Percentiles rank a stretch among this genome's conserved stretches.
Conservation (phyloP, 2,329 filamentous ascomycete species). For the Colletotrichum cereale region DNA sequence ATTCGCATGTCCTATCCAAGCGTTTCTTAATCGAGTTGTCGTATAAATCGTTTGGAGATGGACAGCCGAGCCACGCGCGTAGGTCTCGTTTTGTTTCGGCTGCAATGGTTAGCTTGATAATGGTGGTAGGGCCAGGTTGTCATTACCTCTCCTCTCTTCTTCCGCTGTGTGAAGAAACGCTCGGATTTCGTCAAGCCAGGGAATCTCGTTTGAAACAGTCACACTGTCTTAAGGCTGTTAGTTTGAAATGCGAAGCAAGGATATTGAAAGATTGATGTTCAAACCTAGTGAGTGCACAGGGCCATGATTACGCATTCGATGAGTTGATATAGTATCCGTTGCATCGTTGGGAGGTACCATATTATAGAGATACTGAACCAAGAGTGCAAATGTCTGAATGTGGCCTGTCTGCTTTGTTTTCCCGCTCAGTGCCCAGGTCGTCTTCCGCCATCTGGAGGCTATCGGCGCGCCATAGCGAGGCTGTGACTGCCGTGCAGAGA, state of each 20-base stretch:
- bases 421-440: slow-evolving; percentile 37
- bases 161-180: neutral
- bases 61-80: slow-evolving; percentile 37
- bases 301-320: neutral
- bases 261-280: neutral
- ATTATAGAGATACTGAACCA: slow-evolving; percentile 37
- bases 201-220: fast-evolving
- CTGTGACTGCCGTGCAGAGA: neutral
- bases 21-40: slow-evolving; percentile 41
- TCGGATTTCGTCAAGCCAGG: slow-evolving; percentile 2
- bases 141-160: slow-evolving; percentile 15
- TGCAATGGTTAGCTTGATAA: neutral
- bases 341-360: slow-evolving; percentile 17
- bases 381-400: slow-evolving; percentile 17
- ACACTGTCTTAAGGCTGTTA: neutral
- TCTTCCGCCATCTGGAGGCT: slow-evolving; percentile 29
- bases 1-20: slow-evolving; percentile 45
- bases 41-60: slow-evolving; percentile 38
- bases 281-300: neutral
- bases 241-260: fast-evolving
- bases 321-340: neutral
- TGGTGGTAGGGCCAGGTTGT: fast-evolving
- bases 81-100: slow-evolving; percentile 33
- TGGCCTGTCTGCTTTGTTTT: slow-evolving; percentile 29
- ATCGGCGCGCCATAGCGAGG: neutral